phyloP scores from a whole-genome alignment of 1,284 basidiomycete species.

The Abortiporus biennis region DNA sequence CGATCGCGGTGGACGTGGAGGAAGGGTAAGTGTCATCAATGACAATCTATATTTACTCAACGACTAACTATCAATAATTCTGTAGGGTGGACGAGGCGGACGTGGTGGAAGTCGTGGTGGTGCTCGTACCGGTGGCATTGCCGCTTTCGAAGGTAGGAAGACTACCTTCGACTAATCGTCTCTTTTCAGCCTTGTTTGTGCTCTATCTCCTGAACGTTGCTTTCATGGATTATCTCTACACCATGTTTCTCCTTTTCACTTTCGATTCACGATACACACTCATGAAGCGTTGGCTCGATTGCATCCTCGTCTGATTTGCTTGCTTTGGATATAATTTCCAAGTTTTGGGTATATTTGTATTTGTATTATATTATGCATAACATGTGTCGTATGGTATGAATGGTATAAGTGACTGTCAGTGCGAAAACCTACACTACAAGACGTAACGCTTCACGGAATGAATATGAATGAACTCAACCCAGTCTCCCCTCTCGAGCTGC shows the following conservation, averaged over 20 bases:
- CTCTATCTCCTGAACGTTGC: no score
- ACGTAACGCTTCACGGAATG: not conserved
- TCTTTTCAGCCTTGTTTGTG: no score
- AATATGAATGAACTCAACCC: not conserved
- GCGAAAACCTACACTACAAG: not conserved
- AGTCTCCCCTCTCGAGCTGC: slow-evolving; percentile 55
- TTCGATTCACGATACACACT: no score
- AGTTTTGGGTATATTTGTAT: no score
- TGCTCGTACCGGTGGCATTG: slow-evolving; percentile 69
- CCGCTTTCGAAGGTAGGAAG: slow-evolving; percentile 76
- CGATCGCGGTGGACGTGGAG: slow-evolving; percentile 31
- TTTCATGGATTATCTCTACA: no score
- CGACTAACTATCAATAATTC: slow-evolving; percentile 9
- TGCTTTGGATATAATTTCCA: no score
- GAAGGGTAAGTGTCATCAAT: slow-evolving; percentile 21
- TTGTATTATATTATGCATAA: no score
- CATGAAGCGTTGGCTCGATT: no score
- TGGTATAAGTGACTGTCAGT: no score
- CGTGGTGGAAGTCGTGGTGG: slow-evolving; percentile 42
- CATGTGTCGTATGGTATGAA: no score
- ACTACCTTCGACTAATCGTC: slow-evolving; percentile 52
- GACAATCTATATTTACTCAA: slow-evolving; percentile 7
- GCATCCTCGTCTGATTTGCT: no score
- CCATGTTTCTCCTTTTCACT: no score
- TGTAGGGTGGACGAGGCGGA: slow-evolving; percentile 39